phyloP scores from a whole-genome alignment of 2,329 filamentous ascomycete genomes.

The Colletotrichum graminicola region DNA sequence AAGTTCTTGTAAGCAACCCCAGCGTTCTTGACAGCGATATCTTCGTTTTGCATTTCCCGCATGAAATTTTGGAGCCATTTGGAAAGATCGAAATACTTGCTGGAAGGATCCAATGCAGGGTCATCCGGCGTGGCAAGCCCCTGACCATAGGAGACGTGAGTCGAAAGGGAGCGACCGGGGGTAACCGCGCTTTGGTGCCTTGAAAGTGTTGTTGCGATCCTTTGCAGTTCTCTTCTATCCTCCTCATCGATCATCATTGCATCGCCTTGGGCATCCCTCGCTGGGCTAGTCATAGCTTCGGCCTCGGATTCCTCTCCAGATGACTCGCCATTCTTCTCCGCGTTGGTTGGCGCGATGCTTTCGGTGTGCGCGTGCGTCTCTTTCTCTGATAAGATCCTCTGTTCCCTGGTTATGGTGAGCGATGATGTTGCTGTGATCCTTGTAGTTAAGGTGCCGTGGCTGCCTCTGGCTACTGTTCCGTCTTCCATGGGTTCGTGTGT shows the following conservation, averaged over 20 bases:
- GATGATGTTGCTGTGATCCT: constrained; percentile 12
- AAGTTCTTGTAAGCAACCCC: constrained; percentile 75
- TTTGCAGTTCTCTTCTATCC: constrained; percentile 54
- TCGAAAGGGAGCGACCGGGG: constrained; percentile 37
- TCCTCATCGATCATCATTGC: constrained; percentile 47
- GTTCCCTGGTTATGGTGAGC: constrained; percentile 22
- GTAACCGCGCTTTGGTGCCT: constrained; percentile 49
- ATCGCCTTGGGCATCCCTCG: constrained; percentile 30
- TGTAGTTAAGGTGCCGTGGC: constrained; percentile 4
- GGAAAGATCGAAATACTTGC: constrained; percentile 55
- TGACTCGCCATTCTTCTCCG: constrained; percentile 26
- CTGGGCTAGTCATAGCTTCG: constrained; percentile 14
- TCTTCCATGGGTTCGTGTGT: constrained; percentile 15
- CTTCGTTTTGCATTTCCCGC: constrained; percentile 63
- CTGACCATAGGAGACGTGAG: constrained; percentile 28
- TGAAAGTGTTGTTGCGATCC: constrained; percentile 56
- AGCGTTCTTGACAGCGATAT: constrained; percentile 64
- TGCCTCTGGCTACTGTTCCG: constrained; percentile 16
- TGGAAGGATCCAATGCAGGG: constrained; percentile 53
- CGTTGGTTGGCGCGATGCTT: constrained; percentile 33
- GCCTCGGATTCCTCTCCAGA: constrained; percentile 11
- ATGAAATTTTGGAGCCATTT: constrained; percentile 58
- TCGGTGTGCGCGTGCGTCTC: background rate
- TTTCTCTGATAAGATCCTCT: constrained; percentile 12
- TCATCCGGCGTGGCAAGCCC: constrained; percentile 44